Base-by-base conservation (phyloP, 768 basidiomycete genomes). In the button mushroom (Agaricus bisporus) region DNA sequence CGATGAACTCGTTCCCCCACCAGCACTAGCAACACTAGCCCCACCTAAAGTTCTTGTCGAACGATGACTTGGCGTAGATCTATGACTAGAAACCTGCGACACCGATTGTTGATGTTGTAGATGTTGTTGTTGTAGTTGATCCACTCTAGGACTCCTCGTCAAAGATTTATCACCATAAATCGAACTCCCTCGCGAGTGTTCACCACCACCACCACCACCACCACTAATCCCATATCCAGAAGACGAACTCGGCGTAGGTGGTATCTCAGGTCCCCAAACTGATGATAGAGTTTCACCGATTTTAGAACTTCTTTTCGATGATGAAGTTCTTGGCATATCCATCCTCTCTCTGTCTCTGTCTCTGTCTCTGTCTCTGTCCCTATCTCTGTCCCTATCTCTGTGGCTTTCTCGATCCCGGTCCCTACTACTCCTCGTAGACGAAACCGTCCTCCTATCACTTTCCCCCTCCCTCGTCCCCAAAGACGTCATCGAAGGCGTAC, bases 261-360 rank as follows among this genome's bases (percentile, higher is more conserved):
- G 26, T 18, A 42, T 42, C 37, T 35, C 51, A 46, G 51, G 22
- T 12, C 51, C 51, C 51, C 51, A 52, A 12, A 52, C 51, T 6
- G 51, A 44, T 7, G 51, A 35, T 28, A 52, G 17, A 14, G 51
- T 45, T 10, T 52, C 51, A 12, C 51, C 51, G 29, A 49, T 48
- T 46, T 48, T 54, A 15, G 45, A 63, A 45, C 2, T 60, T 4
- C 2, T 60, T 3, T 46, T 56, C 51, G 45, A 22, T 22, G 22
- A 22, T 22, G 22, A 37, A 37, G 52, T 38, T 66, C 63, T 47
- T 58, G 66, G 43, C 56, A 66, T 54, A 62, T 70, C 45, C 61
- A 26, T 5, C 8, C 66, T 22, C 22, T 22, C 22, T 4, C 22
- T 22, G 4, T 22, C 22, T 22, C 22, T 22, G 22, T 22, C 22